These are phyloP conservation scores for Suhomyces maxii DNA, from an alignment of 1,139 yeast genomes.

Conservation along the genomic window DNA sequence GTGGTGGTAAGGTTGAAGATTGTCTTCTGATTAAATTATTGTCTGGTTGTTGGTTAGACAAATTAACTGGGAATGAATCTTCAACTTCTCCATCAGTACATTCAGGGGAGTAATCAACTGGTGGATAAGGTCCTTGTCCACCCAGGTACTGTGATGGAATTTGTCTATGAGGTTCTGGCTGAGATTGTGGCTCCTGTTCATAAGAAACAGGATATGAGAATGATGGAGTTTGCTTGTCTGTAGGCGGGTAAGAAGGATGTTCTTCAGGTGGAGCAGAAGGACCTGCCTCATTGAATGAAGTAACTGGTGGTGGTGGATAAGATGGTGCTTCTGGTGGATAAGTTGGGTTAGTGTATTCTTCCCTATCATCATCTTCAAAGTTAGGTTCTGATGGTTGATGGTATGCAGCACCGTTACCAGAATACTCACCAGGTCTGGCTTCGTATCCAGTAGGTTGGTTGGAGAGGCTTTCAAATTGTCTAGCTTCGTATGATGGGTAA, in stretches of 20 bases:
- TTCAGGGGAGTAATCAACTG: constrained; percentile 9
- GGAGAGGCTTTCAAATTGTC: background rate
- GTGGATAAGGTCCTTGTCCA: constrained; percentile 8
- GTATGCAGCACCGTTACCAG: constrained; percentile 1
- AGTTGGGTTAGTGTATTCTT: background rate
- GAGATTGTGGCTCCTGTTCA: background rate
- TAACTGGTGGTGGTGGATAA: background rate
- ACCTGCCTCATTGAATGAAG: background rate
- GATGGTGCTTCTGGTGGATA: background rate
- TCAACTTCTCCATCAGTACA: constrained; percentile 9
- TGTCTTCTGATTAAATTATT: constrained; percentile 9
- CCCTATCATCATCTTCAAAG: constrained; percentile 10
- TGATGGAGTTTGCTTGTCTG: background rate
- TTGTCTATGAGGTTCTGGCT: background rate
- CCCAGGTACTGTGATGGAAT: no score
- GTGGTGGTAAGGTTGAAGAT: constrained; percentile 15
- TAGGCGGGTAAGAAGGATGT: constrained; percentile 4
- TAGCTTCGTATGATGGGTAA: background rate
- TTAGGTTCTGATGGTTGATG: constrained; percentile 15
- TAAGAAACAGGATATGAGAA: constrained; percentile 10
- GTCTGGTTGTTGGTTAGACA: constrained; percentile 4
- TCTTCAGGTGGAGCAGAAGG: background rate
- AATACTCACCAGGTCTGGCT: background rate
- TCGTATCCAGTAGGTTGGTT: constrained; percentile 3
- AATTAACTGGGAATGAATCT: background rate